phyloP scores from a whole-genome alignment of 139 green algal genomes.

The Astrephomene gubernaculifera region DNA sequence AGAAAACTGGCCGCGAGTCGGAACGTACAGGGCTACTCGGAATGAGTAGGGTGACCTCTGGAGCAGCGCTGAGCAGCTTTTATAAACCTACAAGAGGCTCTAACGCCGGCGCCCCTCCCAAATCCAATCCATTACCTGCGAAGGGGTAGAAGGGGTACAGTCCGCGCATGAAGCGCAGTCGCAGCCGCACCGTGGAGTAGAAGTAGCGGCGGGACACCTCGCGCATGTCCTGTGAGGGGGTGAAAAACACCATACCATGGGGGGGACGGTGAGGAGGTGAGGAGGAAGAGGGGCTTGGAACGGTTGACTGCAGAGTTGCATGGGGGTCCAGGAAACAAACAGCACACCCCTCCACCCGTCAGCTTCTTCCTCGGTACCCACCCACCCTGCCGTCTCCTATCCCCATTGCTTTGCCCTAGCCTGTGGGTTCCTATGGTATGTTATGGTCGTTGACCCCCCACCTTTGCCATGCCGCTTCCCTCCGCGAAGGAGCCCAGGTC shows the following conservation, averaged over 20 bases:
- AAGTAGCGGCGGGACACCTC: constrained; percentile 64
- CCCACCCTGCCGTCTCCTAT: background rate
- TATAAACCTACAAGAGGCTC: too few relatives aligned
- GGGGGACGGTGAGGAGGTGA: background rate
- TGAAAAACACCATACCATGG: background rate
- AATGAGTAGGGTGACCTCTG: too few relatives aligned
- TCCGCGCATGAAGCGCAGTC: constrained; percentile 84
- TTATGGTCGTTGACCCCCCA: too few relatives aligned
- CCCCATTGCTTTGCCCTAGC: too few relatives aligned
- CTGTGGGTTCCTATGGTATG: too few relatives aligned
- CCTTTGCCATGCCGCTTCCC: constrained; percentile 56
- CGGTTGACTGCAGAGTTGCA: too few relatives aligned
- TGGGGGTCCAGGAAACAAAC: background rate
- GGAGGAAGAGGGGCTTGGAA: background rate
- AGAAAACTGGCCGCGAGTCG: too few relatives aligned
- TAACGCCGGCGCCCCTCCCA: too few relatives aligned
- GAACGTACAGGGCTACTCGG: too few relatives aligned
- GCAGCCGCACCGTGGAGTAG: constrained; percentile 70
- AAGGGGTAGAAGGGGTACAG: constrained; percentile 92
- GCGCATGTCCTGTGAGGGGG: constrained; percentile 65
- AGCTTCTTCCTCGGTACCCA: background rate
- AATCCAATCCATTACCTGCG: too few relatives aligned
- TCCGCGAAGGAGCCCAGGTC: constrained; percentile 67
- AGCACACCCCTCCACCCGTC: background rate
- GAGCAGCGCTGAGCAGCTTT: too few relatives aligned